These are phyloP conservation scores for Anastatica hierochuntica DNA, from an alignment of 345 rosid species.

Conservation along the genomic window DNA sequence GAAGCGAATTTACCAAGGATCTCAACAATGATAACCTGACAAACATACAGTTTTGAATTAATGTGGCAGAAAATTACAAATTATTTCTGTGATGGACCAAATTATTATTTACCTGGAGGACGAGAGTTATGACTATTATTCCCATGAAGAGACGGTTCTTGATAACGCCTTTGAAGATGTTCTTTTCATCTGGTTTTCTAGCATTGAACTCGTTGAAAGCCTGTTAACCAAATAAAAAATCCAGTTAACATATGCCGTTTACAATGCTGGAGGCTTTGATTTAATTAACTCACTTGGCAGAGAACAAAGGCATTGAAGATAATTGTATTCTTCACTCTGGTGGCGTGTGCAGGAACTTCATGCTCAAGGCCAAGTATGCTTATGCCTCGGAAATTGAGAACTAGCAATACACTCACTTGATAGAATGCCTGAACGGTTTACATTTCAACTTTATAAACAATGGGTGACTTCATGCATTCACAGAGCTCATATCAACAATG, in stretches of 20 bases:
- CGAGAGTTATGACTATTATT: slow-evolving; percentile 56
- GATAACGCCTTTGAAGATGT: slow-evolving; percentile 60
- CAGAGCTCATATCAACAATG: too few relatives aligned
- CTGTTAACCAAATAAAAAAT: slow-evolving; percentile 21
- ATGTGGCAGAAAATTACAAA: too few relatives aligned
- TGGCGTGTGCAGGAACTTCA: slow-evolving; percentile 35
- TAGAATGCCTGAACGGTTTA: slow-evolving; percentile 47
- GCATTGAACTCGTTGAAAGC: slow-evolving; percentile 93
- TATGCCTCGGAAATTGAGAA: slow-evolving; percentile 59
- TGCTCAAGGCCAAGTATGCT: slow-evolving; percentile 44
- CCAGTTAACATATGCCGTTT: neutral
- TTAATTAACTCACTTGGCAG: slow-evolving; percentile 57
- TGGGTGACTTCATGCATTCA: neutral
- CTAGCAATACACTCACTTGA: slow-evolving; percentile 66
- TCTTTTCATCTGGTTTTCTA: slow-evolving; percentile 80
- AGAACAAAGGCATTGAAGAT: slow-evolving; percentile 88
- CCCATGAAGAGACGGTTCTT: slow-evolving; percentile 73
- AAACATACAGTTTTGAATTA: neutral
- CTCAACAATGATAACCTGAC: slow-evolving; percentile 61
- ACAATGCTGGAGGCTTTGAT: neutral
- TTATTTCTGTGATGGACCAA: neutral
- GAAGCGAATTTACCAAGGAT: slow-evolving; percentile 76
- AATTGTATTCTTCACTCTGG: slow-evolving; percentile 62
- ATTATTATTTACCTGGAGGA: slow-evolving; percentile 57
- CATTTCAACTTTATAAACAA: neutral